These are phyloP conservation scores for Chara braunii DNA, from an alignment of 139 green algal species.

Conservation along the genomic window DNA sequence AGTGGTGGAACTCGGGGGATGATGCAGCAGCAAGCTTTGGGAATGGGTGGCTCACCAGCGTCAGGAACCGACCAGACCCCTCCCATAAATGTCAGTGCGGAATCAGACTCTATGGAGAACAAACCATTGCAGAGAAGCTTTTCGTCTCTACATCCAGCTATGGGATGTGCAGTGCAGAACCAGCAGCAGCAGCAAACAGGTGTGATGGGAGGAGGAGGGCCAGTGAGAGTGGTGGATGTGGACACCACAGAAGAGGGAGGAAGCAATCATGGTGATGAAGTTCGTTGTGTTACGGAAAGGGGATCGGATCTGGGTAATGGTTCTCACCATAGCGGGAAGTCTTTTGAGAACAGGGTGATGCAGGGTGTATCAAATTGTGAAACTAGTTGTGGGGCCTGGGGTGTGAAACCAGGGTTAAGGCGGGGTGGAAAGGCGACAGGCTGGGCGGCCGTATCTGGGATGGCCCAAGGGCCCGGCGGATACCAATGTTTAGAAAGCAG, in stretches of 20 bases:
- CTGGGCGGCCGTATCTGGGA: neutral
- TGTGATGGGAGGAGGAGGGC: slow-evolving; percentile 12
- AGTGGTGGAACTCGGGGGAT: no score
- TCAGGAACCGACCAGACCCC: neutral
- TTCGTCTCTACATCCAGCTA: no score
- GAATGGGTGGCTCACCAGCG: no score
- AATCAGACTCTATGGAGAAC: neutral
- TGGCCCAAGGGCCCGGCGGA: no score
- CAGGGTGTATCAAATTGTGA: neutral
- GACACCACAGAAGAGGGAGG: slow-evolving; percentile 18
- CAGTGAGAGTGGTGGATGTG: neutral
- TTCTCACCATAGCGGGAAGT: neutral
- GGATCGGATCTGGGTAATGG: neutral
- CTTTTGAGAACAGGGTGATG: neutral
- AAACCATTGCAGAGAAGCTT: neutral
- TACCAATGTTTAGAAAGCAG: no score
- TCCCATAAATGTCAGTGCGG: neutral
- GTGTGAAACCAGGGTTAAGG: neutral
- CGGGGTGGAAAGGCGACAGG: neutral
- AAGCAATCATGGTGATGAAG: slow-evolving; percentile 13
- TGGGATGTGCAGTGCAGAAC: neutral
- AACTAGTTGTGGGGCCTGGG: neutral
- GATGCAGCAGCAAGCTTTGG: no score
- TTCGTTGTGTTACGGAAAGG: neutral
- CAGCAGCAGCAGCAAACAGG: slow-evolving; percentile 14